phyloP scores from a whole-genome alignment of 306 rosid genomes.

The Casuarina glauca region DNA sequence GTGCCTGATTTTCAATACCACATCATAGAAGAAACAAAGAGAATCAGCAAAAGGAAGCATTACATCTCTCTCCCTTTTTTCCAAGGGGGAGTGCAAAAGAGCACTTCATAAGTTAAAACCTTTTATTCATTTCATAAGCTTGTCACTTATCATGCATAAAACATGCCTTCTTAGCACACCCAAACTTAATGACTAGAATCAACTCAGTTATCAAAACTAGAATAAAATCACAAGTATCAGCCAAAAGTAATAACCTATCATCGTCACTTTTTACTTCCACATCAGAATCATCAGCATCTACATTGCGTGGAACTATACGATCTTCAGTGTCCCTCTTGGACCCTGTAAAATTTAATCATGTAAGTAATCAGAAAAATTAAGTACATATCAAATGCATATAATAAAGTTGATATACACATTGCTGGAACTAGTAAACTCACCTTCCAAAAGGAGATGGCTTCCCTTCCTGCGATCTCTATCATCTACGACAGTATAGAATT shows the following conservation, averaged over 20 bases:
- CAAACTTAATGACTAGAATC: neutral
- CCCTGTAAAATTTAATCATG: constrained; percentile 43
- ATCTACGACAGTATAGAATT: constrained; percentile 54
- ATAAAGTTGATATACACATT: constrained; percentile 9
- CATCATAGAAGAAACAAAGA: neutral
- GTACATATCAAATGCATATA: constrained; percentile 1
- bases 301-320: constrained; percentile 70
- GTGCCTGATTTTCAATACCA: neutral
- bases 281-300: constrained; percentile 97
- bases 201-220: neutral
- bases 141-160: neutral
- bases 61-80: neutral
- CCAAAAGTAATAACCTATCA: constrained; percentile 62
- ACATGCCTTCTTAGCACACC: neutral
- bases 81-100: neutral
- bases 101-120: neutral
- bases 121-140: neutral
- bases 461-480: constrained; percentile 85
- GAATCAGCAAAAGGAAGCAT: neutral
- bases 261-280: constrained; percentile 84
- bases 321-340: constrained; percentile 74
- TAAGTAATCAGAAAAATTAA: neutral
- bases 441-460: constrained; percentile 75
- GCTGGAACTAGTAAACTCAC: constrained; percentile 33
- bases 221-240: constrained; percentile 4